phyloP scores from a whole-genome alignment of 1,284 basidiomycete species.

The Phylloboletellus chloephorus region DNA sequence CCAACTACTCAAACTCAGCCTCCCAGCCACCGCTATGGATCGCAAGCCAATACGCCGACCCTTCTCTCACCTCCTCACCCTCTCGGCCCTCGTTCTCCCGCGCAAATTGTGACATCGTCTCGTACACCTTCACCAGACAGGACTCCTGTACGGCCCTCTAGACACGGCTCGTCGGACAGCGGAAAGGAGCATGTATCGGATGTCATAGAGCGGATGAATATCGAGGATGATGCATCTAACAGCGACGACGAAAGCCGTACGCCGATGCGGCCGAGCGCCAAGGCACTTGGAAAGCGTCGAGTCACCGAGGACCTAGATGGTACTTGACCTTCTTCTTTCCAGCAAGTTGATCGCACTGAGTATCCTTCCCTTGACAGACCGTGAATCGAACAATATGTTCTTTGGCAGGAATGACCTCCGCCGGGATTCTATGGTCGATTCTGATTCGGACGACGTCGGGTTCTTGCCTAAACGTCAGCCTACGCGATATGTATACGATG shows the following conservation, averaged over 20 bases:
- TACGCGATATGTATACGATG: conserved; percentile 73
- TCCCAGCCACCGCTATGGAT: conserved; percentile 21
- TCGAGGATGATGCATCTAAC: conserved; percentile 19
- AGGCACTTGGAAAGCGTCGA: conserved; percentile 74
- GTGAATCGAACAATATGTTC: conserved; percentile 43
- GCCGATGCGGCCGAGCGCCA: conserved; percentile 57
- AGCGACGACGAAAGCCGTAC: conserved; percentile 34
- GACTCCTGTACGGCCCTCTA: conserved; percentile 14
- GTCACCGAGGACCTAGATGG: conserved; percentile 49
- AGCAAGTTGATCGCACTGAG: conserved; percentile 1
- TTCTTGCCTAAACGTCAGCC: conserved; percentile 39
- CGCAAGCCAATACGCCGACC: conserved; percentile 23
- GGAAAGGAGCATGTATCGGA: conserved; percentile 22
- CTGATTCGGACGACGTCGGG: conserved; percentile 36
- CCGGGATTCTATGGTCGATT: conserved; percentile 30
- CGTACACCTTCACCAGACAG: conserved; percentile 50
- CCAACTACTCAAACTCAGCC: conserved; percentile 16
- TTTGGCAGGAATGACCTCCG: conserved; percentile 33
- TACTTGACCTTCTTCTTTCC: conserved; percentile 16
- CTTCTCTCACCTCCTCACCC: conserved; percentile 59
- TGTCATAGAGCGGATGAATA: conserved; percentile 30
- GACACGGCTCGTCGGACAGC: conserved; percentile 22
- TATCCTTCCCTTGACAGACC: conserved; percentile 15
- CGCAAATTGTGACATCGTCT: conserved; percentile 40
- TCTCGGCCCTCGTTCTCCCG: conserved; percentile 64